A percentile compares a stretch with the other conserved stretches of the same genome.
Conservation (phyloP, 2,329 filamentous ascomycete genomes). For the Sporothrix humicola region DNA sequence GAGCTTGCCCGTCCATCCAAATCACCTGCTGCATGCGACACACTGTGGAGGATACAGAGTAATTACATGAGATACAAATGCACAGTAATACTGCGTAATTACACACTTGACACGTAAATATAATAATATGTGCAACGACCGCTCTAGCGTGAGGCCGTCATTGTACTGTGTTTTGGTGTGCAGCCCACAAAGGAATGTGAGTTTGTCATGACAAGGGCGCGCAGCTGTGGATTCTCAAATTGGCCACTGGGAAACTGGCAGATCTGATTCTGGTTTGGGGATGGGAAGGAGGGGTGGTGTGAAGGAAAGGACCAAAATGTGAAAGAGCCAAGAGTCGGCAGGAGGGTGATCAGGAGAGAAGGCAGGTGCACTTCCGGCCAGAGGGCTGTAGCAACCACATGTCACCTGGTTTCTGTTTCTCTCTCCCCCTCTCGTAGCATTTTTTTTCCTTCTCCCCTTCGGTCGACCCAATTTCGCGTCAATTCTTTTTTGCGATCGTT, state of each 20-base stretch:
- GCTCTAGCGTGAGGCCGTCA: not conserved
- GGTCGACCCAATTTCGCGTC: not conserved
- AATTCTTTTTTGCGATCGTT: not conserved
- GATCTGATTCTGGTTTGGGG: not conserved
- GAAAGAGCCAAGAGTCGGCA: slow-evolving; percentile 2
- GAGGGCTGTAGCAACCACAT: slow-evolving; percentile 3
- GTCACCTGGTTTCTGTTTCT: not conserved
- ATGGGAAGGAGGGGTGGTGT: not conserved
- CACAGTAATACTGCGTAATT: not conserved
- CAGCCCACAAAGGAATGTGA: slow-evolving; percentile 17
- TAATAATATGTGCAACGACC: not conserved
- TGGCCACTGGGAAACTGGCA: not conserved
- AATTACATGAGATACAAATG: not conserved
- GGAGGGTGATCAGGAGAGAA: slow-evolving; percentile 13
- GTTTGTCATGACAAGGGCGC: slow-evolving; percentile 30
- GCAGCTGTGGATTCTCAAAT: not conserved
- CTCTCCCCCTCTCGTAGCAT: too few relatives aligned
- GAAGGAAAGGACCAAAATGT: not conserved
- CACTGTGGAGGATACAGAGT: too few relatives aligned
- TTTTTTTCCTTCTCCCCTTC: not conserved
- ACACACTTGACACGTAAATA: not conserved
- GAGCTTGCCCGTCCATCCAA: not conserved
- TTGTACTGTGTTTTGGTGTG: not conserved
- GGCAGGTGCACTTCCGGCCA: not conserved
- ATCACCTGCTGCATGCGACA: not conserved